phyloP scores from a whole-genome alignment of 352 stramenopile genomes.

The Globisporangium cystogenes region DNA sequence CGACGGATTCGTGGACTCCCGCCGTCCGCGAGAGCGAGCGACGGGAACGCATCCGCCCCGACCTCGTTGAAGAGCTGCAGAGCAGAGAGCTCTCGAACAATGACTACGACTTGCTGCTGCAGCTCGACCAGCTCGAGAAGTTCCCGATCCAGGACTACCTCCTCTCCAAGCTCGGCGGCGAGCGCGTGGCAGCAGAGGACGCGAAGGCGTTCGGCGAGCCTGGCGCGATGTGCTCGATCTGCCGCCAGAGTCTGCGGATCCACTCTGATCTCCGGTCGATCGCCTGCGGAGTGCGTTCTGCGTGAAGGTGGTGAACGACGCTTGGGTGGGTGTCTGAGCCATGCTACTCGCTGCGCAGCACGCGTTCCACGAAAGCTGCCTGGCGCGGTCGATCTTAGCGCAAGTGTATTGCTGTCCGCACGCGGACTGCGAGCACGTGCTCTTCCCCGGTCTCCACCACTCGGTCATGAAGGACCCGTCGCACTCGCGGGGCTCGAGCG shows the following conservation, averaged over 20 bases:
- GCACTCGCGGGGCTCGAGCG: not conserved
- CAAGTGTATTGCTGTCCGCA: slow-evolving; percentile 54
- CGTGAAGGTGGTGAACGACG: too few species aligned
- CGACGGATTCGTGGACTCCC: slow-evolving; percentile 52
- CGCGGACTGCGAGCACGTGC: slow-evolving; percentile 31
- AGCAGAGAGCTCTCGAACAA: slow-evolving; percentile 76
- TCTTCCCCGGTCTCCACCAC: slow-evolving; percentile 60
- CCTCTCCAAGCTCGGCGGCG: slow-evolving; percentile 39
- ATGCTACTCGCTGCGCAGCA: slow-evolving; percentile 27
- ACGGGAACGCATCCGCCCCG: slow-evolving; percentile 5
- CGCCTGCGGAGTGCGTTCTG: slow-evolving; percentile 40
- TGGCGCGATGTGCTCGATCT: slow-evolving; percentile 38
- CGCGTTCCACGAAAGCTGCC: slow-evolving; percentile 72
- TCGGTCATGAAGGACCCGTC: slow-evolving; percentile 16
- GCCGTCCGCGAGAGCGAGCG: slow-evolving; percentile 32
- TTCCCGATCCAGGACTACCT: slow-evolving; percentile 70
- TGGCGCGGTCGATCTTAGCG: slow-evolving; percentile 60
- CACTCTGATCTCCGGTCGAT: slow-evolving; percentile 43
- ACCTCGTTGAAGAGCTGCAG: slow-evolving; percentile 54
- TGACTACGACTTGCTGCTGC: slow-evolving; percentile 74
- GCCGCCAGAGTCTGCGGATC: slow-evolving; percentile 56
- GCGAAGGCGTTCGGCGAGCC: slow-evolving; percentile 44
- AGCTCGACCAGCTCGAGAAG: slow-evolving; percentile 58
- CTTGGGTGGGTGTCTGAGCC: not conserved
- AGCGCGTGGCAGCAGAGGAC: slow-evolving; percentile 32